Evolutionary conservation across 164 flowering plant species (phyloP).

Genomic region (Tetracentron sinense): DNA sequence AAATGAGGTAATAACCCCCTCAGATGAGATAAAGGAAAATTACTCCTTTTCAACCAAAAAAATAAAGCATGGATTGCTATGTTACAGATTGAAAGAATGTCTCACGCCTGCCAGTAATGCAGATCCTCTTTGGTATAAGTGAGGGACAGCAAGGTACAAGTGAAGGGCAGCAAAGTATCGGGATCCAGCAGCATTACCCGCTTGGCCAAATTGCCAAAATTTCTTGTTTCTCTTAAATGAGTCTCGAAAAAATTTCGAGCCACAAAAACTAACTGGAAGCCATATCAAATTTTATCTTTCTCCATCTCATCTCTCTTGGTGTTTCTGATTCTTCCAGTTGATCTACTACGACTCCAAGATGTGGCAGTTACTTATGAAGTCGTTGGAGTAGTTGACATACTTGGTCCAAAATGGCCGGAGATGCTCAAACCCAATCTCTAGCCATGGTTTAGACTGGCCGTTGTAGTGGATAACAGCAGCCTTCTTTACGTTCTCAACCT

Average conservation of each 20-base stretch:
- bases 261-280: slow-evolving; percentile 2
- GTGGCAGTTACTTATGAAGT: slow-evolving; percentile 85
- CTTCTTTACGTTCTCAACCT: slow-evolving; percentile 57
- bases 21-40: slow-evolving; percentile 16
- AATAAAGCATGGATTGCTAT: slow-evolving; percentile 29
- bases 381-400: slow-evolving; percentile 86
- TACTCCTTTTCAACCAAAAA: slow-evolving; percentile 28
- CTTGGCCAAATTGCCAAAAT: slow-evolving; percentile 9
- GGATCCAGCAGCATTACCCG: no score
- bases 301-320: slow-evolving; percentile 5
- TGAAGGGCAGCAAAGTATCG: not conserved
- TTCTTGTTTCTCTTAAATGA: slow-evolving; percentile 14
- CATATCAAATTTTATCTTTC: no score
- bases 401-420: slow-evolving; percentile 96
- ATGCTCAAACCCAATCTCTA: slow-evolving; percentile 87
- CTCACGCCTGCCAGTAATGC: slow-evolving; percentile 11
- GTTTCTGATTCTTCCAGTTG: slow-evolving; percentile 12
- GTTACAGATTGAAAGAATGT: slow-evolving; percentile 41
- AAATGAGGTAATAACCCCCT: slow-evolving; percentile 22
- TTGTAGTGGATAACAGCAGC: slow-evolving; percentile 98
- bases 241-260: slow-evolving; percentile 7
- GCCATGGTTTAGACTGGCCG: slow-evolving; percentile 97
- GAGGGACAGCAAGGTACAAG: slow-evolving; percentile 9
- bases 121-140: slow-evolving; percentile 10
- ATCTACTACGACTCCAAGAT: slow-evolving; percentile 61